Percentiles rank a stretch among this genome's conserved stretches.
These are phyloP conservation scores for Yamadazyma kitorensis DNA, from an alignment of 805 yeast genomes.

Conservation along the genomic window DNA sequence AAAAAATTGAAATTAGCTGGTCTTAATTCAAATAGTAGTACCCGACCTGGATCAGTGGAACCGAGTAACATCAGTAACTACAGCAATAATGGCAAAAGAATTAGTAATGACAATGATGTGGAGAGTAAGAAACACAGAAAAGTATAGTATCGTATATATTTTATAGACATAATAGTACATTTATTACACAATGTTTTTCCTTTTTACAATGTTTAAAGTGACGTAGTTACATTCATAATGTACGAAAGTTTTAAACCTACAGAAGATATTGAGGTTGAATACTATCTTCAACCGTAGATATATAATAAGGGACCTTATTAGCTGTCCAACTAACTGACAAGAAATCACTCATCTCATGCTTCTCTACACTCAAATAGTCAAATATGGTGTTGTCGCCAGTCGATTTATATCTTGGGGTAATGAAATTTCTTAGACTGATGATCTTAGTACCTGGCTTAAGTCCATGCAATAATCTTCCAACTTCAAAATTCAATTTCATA, in stretches of 20 bases:
- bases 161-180: too few relatives aligned
- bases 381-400: constrained; percentile 52
- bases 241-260: too few relatives aligned
- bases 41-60: constrained; percentile 36
- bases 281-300: constrained; percentile 59
- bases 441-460: constrained; percentile 73
- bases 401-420: constrained; percentile 71
- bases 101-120: constrained; percentile 3
- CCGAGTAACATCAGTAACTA: constrained; percentile 16
- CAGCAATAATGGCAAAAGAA: constrained; percentile 4
- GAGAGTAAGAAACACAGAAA: constrained; percentile 6
- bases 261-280: constrained; percentile 31
- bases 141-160: constrained; percentile 1
- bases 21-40: constrained; percentile 21
- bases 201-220: too few relatives aligned
- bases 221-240: too few relatives aligned
- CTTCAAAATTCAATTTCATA: constrained; percentile 64
- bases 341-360: constrained; percentile 56
- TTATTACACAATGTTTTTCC: not conserved
- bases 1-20: constrained; percentile 35
- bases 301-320: constrained; percentile 74
- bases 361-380: constrained; percentile 62
- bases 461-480: constrained; percentile 61
- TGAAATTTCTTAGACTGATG: constrained; percentile 74
- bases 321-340: constrained; percentile 90